A percentile compares a stretch with the other conserved stretches of the same genome.
Conservation (phyloP, 495 filamentous ascomycete genomes). For the Jackrogersella minutella region DNA sequence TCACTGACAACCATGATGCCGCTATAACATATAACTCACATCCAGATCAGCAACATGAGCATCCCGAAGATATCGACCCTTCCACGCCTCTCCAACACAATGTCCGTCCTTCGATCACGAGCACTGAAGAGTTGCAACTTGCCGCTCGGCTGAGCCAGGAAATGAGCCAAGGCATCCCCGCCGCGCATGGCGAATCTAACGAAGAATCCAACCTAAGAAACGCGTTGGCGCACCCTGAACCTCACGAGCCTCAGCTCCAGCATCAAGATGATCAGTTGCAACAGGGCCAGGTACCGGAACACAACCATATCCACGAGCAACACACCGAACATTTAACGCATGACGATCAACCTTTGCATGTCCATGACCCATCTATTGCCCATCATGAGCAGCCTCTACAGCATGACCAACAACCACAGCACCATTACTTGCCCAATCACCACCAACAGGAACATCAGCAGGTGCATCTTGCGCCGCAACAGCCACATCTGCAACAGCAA, state of each 20-base stretch:
- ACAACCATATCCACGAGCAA: slow-evolving; percentile 39
- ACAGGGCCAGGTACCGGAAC: slow-evolving; percentile 29
- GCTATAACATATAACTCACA: slow-evolving; percentile 20
- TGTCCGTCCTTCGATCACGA: slow-evolving; percentile 45
- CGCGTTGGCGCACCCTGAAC: slow-evolving; percentile 24
- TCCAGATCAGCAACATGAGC: slow-evolving; percentile 23
- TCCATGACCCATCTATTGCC: slow-evolving; percentile 9
- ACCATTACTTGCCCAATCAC: slow-evolving; percentile 33
- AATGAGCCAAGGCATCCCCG: slow-evolving; percentile 44
- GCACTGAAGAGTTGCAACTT: slow-evolving; percentile 59
- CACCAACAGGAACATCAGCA: slow-evolving; percentile 39
- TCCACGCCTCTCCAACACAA: slow-evolving; percentile 44
- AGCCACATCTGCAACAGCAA: slow-evolving; percentile 37
- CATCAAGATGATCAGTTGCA: slow-evolving; percentile 28
- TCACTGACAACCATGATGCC: slow-evolving; percentile 31
- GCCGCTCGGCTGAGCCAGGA: slow-evolving; percentile 61
- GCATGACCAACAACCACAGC: slow-evolving; percentile 28
- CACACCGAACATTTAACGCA: slow-evolving; percentile 28
- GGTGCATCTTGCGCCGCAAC: slow-evolving; percentile 39
- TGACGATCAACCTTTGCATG: slow-evolving; percentile 26
- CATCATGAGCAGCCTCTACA: slow-evolving; percentile 17
- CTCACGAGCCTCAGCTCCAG: slow-evolving; percentile 25
- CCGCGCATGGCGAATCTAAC: slow-evolving; percentile 27
- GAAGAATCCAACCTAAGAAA: slow-evolving; percentile 35
- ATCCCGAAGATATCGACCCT: slow-evolving; percentile 40